Evolutionary conservation across 768 basidiomycete species (phyloP).

Genomic region (Trametes gibbosa): DNA sequence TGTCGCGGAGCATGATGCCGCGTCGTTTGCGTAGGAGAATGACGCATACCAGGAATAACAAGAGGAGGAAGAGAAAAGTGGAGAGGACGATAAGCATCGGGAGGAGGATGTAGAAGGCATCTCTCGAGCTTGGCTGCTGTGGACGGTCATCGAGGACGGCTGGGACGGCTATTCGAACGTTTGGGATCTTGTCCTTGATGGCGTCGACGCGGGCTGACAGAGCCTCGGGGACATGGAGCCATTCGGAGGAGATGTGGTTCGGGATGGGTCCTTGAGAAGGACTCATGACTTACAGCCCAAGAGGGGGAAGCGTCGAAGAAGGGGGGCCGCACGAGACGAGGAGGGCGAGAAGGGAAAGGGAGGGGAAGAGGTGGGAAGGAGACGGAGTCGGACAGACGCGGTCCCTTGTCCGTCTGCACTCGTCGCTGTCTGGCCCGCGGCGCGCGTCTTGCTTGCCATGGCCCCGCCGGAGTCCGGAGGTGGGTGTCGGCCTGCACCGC

Average conservation of each 20-base stretch:
- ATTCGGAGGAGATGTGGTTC: conserved; percentile 3
- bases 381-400: conserved; percentile 9
- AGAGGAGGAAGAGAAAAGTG: conserved; percentile 87
- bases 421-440: not conserved
- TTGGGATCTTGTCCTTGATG: conserved; percentile 6
- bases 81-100: conserved; percentile 93
- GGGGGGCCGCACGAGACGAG: not conserved
- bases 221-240: conserved; percentile 17
- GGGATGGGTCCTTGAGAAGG: conserved; percentile 13
- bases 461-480: not conserved
- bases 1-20: conserved; percentile 77
- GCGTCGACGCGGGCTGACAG: conserved; percentile 16
- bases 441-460: not conserved
- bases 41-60: conserved; percentile 88
- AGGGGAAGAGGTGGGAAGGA: conserved; percentile 8
- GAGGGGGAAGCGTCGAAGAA: not conserved
- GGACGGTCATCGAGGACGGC: conserved; percentile 10
- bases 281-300: conserved; percentile 12
- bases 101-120: conserved; percentile 82
- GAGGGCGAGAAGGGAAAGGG: conserved; percentile 12
- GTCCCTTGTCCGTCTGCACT: not conserved
- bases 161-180: not conserved
- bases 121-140: conserved; percentile 34
- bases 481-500: conserved; percentile 7
- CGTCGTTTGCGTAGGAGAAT: conserved; percentile 77